Percentiles rank a stretch among this genome's conserved stretches.
Evolutionary conservation across 192 early-diverging fungal genomes (phyloP).

Genomic region (Chytriomyces hyalinus): DNA sequence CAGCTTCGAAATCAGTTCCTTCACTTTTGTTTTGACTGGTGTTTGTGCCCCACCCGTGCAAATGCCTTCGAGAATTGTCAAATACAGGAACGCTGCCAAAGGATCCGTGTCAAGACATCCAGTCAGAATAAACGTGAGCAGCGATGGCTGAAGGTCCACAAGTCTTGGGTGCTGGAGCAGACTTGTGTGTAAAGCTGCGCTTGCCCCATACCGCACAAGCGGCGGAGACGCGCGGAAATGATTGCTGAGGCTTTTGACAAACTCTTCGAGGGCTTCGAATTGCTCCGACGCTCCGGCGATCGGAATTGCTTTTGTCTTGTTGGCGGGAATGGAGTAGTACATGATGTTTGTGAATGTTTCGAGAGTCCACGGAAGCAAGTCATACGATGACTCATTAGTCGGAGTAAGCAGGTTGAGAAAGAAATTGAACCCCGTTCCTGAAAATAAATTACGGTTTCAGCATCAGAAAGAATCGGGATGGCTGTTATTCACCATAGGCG

Average conservation of each 20-base stretch:
- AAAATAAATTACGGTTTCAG: neutral
- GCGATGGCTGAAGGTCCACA: slow-evolving; percentile 35
- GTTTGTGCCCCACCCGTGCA: neutral
- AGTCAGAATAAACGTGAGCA: slow-evolving; percentile 50
- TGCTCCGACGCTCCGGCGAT: slow-evolving; percentile 7
- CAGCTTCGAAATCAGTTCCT: slow-evolving; percentile 33
- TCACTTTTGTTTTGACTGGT: slow-evolving; percentile 18
- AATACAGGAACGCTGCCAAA: slow-evolving; percentile 54
- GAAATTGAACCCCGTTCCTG: slow-evolving; percentile 44
- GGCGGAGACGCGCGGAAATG: slow-evolving; percentile 61
- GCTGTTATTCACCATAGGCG: slow-evolving; percentile 4
- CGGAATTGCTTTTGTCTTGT: slow-evolving; percentile 23
- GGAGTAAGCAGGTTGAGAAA: slow-evolving; percentile 57
- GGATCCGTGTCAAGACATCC: slow-evolving; percentile 62
- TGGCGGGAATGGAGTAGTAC: slow-evolving; percentile 15
- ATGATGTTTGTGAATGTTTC: slow-evolving; percentile 44
- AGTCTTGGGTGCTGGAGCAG: slow-evolving; percentile 49
- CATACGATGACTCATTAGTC: slow-evolving; percentile 57
- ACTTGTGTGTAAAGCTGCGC: slow-evolving; percentile 52
- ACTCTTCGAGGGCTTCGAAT: slow-evolving; percentile 47
- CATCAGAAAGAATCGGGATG: neutral
- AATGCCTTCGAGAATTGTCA: slow-evolving; percentile 49
- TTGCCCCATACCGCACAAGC: slow-evolving; percentile 59
- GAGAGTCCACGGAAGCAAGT: slow-evolving; percentile 61
- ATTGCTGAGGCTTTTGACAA: slow-evolving; percentile 51